phyloP scores from a whole-genome alignment of 108 stramenopile genomes.

The Skeletonema menzelii region DNA sequence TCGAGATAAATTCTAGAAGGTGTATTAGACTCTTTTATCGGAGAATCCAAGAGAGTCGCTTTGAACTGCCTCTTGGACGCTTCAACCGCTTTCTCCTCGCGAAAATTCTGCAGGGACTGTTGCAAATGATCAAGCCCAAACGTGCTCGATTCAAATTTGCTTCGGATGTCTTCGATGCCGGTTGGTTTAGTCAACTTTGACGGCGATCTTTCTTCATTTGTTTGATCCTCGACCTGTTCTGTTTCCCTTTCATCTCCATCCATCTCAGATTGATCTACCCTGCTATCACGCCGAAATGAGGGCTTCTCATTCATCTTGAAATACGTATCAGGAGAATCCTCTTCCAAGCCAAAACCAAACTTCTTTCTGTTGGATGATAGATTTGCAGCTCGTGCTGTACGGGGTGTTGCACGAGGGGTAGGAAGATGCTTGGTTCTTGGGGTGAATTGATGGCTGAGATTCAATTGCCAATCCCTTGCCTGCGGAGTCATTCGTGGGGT shows the following conservation, averaged over 20 bases:
- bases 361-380: not conserved
- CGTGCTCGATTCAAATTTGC: constrained; percentile 18
- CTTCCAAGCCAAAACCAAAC: not conserved
- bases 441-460: not conserved
- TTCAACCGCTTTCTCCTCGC: not conserved
- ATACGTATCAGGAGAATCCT: not conserved
- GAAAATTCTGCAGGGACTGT: not conserved
- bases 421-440: not conserved
- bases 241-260: no score
- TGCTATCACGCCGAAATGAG: not conserved
- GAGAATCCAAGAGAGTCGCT: not conserved
- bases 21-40: not conserved
- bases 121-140: not conserved
- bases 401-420: not conserved
- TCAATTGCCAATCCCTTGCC: not conserved
- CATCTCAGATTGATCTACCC: no score
- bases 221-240: not conserved
- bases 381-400: not conserved
- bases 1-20: constrained; percentile 14
- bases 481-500: not conserved
- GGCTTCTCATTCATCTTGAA: not conserved
- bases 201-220: no score
- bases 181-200: not conserved
- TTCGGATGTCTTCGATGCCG: constrained; percentile 18
- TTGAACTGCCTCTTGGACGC: not conserved